Conservation (phyloP, 306 rosid species). For the Trifolium fragiferum region DNA sequence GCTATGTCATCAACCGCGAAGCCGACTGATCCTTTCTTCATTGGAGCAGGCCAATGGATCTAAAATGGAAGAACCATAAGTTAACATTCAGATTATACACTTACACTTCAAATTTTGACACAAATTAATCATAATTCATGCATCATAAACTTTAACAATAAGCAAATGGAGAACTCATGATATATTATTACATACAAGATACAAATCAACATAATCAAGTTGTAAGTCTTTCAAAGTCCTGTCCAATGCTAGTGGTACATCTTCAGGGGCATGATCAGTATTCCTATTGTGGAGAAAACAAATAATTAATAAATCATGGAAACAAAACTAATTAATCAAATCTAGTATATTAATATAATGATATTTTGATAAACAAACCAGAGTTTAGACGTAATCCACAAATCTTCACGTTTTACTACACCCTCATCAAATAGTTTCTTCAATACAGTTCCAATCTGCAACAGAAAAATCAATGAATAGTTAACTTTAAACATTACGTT, state of each 20-base stretch:
- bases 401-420: conserved; percentile 79
- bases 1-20: conserved; percentile 36
- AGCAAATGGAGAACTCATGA: no score
- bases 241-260: conserved; percentile 69
- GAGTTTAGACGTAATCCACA: conserved; percentile 90
- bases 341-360: not conserved
- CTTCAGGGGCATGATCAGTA: conserved; percentile 79
- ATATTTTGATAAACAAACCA: conserved; percentile 57
- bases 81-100: not conserved
- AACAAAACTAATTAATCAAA: no score
- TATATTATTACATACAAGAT: conserved; percentile 61
- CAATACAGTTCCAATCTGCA: conserved; percentile 72
- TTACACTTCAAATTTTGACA: conserved; percentile 10
- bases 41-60: conserved; percentile 78
- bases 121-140: conserved; percentile 19
- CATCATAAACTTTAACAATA: no score
- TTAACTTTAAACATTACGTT: not conserved
- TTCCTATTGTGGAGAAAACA: no score
- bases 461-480: not conserved
- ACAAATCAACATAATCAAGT: conserved; percentile 78
- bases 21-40: conserved; percentile 61
- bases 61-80: conserved; percentile 43
- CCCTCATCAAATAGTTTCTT: conserved; percentile 77
- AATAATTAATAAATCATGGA: no score
- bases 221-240: conserved; percentile 74